Conservation (phyloP, 139 green algal species). For the Micromonas pusilla region DNA sequence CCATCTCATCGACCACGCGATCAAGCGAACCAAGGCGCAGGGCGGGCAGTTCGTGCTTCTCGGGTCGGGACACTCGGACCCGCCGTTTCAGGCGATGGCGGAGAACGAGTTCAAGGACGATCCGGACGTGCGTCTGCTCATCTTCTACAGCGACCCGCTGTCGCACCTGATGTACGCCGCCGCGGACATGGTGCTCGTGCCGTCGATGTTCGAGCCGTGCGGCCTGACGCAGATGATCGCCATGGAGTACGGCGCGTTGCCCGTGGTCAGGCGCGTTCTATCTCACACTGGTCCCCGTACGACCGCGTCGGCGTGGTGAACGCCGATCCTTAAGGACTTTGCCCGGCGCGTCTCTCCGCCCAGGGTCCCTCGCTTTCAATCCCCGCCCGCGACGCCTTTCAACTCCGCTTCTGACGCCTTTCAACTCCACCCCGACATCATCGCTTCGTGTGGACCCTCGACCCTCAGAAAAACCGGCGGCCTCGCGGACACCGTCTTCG, state of each 20-base stretch:
- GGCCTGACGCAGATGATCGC: conserved; percentile 85
- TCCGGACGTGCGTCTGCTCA: conserved; percentile 42
- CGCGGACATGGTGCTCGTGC: conserved; percentile 84
- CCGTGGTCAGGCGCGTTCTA: conserved; percentile 31
- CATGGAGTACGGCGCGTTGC: conserved; percentile 56
- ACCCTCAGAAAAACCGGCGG: conserved; percentile 29
- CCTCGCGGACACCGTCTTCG: conserved; percentile 46
- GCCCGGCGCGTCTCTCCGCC: too few species aligned
- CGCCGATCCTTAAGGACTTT: too few species aligned
- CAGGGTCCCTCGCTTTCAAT: too few species aligned
- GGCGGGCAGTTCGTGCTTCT: conserved; percentile 90
- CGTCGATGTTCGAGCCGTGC: conserved; percentile 94
- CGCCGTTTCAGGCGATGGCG: conserved; percentile 66
- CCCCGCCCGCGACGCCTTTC: too few species aligned
- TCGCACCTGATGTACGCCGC: conserved; percentile 84
- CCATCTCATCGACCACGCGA: conserved; percentile 77
- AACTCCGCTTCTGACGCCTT: too few species aligned
- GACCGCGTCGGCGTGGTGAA: too few species aligned
- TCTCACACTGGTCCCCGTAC: too few species aligned
- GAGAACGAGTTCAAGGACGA: conserved; percentile 51
- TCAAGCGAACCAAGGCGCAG: conserved; percentile 53
- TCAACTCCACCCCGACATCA: too few species aligned
- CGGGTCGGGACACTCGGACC: conserved; percentile 71
- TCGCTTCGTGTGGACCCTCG: too few species aligned
- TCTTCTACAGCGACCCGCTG: conserved; percentile 76